phyloP scores from a whole-genome alignment of 495 filamentous ascomycete species.

The Trichocladium uniseriatum region DNA sequence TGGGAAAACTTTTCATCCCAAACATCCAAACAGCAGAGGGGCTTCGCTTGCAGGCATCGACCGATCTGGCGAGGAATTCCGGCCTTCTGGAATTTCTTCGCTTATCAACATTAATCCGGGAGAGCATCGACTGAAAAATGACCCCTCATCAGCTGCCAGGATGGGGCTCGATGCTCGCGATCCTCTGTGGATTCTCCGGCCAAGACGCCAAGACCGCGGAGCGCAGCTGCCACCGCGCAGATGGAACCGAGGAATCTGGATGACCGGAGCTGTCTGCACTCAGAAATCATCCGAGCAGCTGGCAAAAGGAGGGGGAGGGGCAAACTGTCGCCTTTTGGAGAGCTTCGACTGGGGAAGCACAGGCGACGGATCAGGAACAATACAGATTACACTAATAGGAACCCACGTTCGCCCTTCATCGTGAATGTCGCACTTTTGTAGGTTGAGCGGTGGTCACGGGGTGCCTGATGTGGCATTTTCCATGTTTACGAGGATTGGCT shows the following conservation, averaged over 20 bases:
- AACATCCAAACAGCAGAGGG: neutral
- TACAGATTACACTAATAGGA: neutral
- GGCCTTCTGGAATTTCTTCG: neutral
- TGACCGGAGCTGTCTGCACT: constrained; percentile 5
- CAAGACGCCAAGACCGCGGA: constrained; percentile 15
- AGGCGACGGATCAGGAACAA: neutral
- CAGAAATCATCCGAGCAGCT: neutral
- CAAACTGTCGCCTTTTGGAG: no score
- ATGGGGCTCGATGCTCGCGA: constrained; percentile 1
- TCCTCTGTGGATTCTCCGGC: constrained; percentile 2
- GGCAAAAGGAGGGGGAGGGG: constrained; percentile 16
- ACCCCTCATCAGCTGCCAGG: neutral
- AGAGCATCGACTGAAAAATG: no score
- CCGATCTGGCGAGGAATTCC: neutral
- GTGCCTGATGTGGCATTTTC: constrained; percentile 13
- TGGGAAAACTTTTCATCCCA: constrained; percentile 10
- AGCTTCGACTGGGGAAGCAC: neutral
- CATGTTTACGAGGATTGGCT: constrained; percentile 11
- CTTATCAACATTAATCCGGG: no score
- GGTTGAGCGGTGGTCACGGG: constrained; percentile 10
- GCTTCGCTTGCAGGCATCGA: no score
- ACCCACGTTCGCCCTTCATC: no score
- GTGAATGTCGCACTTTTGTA: no score
- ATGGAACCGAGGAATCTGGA: constrained; percentile 17
- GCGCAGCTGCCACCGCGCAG: constrained; percentile 16